Evolutionary conservation across 345 rosid genomes (phyloP).

Genomic region (Pugionium dolabratum): DNA sequence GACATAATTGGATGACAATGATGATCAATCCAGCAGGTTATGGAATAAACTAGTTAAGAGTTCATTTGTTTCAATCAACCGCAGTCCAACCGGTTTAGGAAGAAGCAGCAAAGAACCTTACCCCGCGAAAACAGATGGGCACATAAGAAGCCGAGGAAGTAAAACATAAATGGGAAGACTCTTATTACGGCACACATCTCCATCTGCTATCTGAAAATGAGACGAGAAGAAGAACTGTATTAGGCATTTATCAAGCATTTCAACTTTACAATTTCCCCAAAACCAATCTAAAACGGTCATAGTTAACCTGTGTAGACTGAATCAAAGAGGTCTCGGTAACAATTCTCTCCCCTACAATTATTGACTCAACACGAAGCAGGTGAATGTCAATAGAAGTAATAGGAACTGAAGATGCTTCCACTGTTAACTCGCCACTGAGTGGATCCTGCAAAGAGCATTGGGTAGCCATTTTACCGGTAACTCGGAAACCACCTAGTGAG

Average conservation of each 20-base stretch:
- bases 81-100: constrained; percentile 4
- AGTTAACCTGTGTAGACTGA: constrained; percentile 77
- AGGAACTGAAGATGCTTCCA: constrained; percentile 76
- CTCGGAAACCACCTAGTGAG: constrained; percentile 75
- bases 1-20: background rate
- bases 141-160: constrained; percentile 84
- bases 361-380: constrained; percentile 69
- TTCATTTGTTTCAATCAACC: background rate
- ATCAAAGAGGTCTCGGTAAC: constrained; percentile 84
- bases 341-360: constrained; percentile 77
- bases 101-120: constrained; percentile 34
- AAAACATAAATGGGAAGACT: constrained; percentile 71
- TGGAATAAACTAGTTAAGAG: background rate
- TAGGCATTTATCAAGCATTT: constrained; percentile 9
- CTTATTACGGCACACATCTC: constrained; percentile 74
- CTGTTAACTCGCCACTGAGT: constrained; percentile 73
- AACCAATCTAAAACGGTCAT: background rate
- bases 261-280: background rate
- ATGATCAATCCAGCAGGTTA: background rate
- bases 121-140: constrained; percentile 93
- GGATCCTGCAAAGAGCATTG: constrained; percentile 73
- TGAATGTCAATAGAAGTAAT: constrained; percentile 76
- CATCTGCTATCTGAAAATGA: constrained; percentile 74
- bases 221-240: constrained; percentile 20
- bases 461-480: constrained; percentile 75